Percentiles rank a stretch among this genome's conserved stretches.
These are phyloP conservation scores for Ceratobasidium sp. DNA, from an alignment of 1,284 basidiomycete genomes.

Conservation along the genomic window DNA sequence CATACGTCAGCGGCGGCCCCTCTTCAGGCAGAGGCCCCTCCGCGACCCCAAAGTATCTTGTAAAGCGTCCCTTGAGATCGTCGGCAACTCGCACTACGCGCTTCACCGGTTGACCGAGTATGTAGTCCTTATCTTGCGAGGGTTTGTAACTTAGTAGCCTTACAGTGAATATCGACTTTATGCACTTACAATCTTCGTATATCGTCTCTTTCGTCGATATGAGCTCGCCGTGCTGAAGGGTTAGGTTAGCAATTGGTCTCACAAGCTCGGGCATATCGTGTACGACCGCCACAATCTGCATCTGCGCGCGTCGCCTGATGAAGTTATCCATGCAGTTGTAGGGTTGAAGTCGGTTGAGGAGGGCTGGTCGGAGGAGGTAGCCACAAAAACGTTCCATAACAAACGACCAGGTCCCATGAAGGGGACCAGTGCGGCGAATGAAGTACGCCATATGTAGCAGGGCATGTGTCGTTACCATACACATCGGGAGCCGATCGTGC, in stretches of 20 bases:
- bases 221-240: neutral
- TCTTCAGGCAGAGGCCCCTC: neutral
- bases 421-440: slow-evolving; percentile 54
- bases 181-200: slow-evolving; percentile 10
- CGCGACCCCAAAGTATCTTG: slow-evolving; percentile 2
- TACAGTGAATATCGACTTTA: neutral
- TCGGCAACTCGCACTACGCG: neutral
- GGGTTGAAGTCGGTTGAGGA: slow-evolving; percentile 53
- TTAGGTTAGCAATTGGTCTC: neutral
- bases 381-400: slow-evolving; percentile 58
- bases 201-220: slow-evolving; percentile 15
- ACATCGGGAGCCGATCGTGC: slow-evolving; percentile 45
- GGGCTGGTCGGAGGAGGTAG: slow-evolving; percentile 51
- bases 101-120: slow-evolving; percentile 26
- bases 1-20: neutral
- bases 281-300: slow-evolving; percentile 44
- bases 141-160: neutral
- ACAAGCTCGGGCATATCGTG: slow-evolving; percentile 6
- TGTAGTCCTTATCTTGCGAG: neutral
- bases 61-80: neutral
- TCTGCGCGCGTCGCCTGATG: slow-evolving; percentile 52
- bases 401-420: slow-evolving; percentile 65
- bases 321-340: slow-evolving; percentile 54
- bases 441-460: slow-evolving; percentile 52
- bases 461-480: slow-evolving; percentile 52